Conservation (phyloP, 2,329 filamentous ascomycete species). For the Coniella vitis region DNA sequence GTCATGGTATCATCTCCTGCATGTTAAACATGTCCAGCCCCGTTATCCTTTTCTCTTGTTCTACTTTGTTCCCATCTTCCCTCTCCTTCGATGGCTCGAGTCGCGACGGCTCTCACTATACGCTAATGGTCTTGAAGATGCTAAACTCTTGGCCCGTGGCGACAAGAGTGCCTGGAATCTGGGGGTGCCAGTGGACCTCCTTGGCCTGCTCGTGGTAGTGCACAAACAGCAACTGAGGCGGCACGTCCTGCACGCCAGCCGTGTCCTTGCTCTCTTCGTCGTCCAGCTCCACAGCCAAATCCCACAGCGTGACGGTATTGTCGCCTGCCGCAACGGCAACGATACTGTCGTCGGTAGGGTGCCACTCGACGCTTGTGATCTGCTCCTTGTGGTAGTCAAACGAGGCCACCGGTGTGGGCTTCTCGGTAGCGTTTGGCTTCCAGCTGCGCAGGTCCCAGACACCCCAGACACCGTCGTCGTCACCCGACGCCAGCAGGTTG, state of each 20-base stretch:
- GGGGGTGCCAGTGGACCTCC: slow-evolving; percentile 95
- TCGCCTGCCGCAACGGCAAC: slow-evolving; percentile 88
- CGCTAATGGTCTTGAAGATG: slow-evolving; percentile 77
- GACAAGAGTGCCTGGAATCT: slow-evolving; percentile 84
- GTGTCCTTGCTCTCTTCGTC: slow-evolving; percentile 94
- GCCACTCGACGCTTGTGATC: slow-evolving; percentile 94
- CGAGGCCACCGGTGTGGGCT: slow-evolving; percentile 77
- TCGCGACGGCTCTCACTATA: slow-evolving; percentile 36
- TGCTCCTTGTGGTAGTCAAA: slow-evolving; percentile 97
- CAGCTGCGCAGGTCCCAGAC: slow-evolving; percentile 96
- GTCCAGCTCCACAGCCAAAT: slow-evolving; percentile 91
- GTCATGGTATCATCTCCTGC: background rate
- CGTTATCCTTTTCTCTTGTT: background rate
- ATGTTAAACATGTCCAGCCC: background rate
- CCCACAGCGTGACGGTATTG: slow-evolving; percentile 92
- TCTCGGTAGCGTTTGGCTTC: slow-evolving; percentile 59
- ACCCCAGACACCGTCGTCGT: slow-evolving; percentile 88
- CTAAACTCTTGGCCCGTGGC: slow-evolving; percentile 88
- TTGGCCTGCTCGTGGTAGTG: slow-evolving; percentile 94
- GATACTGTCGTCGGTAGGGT: slow-evolving; percentile 93
- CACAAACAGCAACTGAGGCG: slow-evolving; percentile 90
- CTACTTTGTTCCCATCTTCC: background rate
- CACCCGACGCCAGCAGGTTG: slow-evolving; percentile 85
- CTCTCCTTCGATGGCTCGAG: background rate
- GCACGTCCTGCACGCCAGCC: slow-evolving; percentile 80